Percentiles rank a stretch among this genome's conserved stretches.
Evolutionary conservation across 225 moss, liverwort and hornwort genomes (phyloP).

Genomic region (Sphagnum tenellum): DNA sequence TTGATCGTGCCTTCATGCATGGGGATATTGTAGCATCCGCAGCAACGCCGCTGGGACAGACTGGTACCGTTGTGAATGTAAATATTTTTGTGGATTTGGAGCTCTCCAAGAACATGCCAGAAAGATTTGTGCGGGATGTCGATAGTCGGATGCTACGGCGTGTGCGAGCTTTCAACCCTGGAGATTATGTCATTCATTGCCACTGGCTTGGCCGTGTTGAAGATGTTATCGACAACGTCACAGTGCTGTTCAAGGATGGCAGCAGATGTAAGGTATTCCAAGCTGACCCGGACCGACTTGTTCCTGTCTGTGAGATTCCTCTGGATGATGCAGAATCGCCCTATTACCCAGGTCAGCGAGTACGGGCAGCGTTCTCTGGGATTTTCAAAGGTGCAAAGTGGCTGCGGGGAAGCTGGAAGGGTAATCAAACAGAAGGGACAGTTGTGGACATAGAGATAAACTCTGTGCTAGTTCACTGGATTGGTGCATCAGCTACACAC

Average conservation of each 20-base stretch:
- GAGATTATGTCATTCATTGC: slow-evolving; percentile 77
- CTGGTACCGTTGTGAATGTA: slow-evolving; percentile 81
- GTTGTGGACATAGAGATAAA: slow-evolving; percentile 80
- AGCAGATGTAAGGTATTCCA: slow-evolving; percentile 71
- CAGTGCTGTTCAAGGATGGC: slow-evolving; percentile 82
- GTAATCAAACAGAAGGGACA: slow-evolving; percentile 60
- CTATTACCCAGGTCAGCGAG: slow-evolving; percentile 86
- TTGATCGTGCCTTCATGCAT: slow-evolving; percentile 88
- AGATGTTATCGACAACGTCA: slow-evolving; percentile 89
- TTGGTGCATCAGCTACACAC: slow-evolving; percentile 64
- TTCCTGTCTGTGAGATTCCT: slow-evolving; percentile 42
- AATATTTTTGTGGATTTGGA: slow-evolving; percentile 91
- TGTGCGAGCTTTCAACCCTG: slow-evolving; percentile 66
- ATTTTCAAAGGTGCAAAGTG: slow-evolving; percentile 76
- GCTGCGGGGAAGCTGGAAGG: slow-evolving; percentile 82
- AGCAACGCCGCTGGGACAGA: slow-evolving; percentile 69
- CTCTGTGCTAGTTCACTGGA: slow-evolving; percentile 74
- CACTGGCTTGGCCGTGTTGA: slow-evolving; percentile 96
- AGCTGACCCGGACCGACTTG: slow-evolving; percentile 62
- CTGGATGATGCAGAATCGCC: slow-evolving; percentile 83
- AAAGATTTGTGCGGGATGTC: slow-evolving; percentile 30
- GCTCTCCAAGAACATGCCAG: slow-evolving; percentile 42
- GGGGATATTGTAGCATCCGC: slow-evolving; percentile 80
- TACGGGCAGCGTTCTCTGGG: slow-evolving; percentile 45
- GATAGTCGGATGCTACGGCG: slow-evolving; percentile 73